phyloP scores from a whole-genome alignment of 768 basidiomycete genomes.

The Termitomyces sp. region DNA sequence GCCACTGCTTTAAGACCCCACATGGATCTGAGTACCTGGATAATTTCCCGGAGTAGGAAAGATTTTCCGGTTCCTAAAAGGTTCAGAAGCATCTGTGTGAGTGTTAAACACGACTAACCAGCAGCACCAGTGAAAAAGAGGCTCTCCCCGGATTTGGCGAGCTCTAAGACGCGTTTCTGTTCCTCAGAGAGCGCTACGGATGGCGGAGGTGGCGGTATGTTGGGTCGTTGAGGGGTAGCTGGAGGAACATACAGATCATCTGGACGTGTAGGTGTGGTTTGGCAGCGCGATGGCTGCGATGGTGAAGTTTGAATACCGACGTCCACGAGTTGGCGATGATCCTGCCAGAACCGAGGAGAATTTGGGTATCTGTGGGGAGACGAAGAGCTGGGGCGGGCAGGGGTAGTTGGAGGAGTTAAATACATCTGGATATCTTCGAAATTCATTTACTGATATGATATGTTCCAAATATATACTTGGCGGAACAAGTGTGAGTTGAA shows the following conservation, averaged over 20 bases:
- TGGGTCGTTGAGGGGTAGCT: not conserved
- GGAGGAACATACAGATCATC: conserved; percentile 60
- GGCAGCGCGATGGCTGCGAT: not conserved
- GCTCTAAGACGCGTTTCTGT: conserved; percentile 35
- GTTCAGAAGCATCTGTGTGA: not conserved
- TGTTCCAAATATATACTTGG: no score
- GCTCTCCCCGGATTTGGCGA: conserved; percentile 51
- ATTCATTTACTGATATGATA: no score
- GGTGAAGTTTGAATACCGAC: conserved; percentile 7
- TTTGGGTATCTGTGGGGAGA: conserved; percentile 6
- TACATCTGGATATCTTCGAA: not conserved
- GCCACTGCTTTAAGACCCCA: conserved; percentile 31
- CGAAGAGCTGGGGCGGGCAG: not conserved
- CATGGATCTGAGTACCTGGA: conserved; percentile 32
- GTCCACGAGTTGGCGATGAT: conserved; percentile 9
- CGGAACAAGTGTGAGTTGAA: no score
- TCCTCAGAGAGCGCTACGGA: conserved; percentile 30
- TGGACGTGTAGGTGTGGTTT: conserved; percentile 41
- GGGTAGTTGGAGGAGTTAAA: not conserved
- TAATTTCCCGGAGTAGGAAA: conserved; percentile 61
- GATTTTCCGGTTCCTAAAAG: conserved; percentile 66
- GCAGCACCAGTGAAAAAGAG: conserved; percentile 79
- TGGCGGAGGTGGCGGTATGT: not conserved
- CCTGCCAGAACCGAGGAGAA: conserved; percentile 12
- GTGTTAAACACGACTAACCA: conserved; percentile 25